A percentile compares a stretch with the other conserved stretches of the same genome.
Conservation (phyloP, 768 basidiomycete genomes). For the Rhizopogon vinicolor region DNA sequence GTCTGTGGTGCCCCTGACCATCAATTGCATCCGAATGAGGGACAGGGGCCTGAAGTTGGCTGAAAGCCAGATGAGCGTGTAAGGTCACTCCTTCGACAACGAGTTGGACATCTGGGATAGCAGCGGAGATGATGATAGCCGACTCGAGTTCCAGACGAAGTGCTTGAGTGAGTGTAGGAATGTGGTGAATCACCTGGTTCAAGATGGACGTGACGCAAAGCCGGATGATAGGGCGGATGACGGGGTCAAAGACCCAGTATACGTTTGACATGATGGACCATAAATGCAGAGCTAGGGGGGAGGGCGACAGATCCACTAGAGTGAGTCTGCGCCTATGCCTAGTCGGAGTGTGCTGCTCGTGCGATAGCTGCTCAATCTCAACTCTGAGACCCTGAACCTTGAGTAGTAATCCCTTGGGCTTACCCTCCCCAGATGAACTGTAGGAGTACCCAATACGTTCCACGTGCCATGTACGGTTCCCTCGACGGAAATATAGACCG, state of each 20-base stretch:
- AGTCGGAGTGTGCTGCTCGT: conserved; percentile 14
- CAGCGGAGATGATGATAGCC: conserved; percentile 46
- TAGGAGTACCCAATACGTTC: conserved; percentile 65
- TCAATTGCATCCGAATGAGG: conserved; percentile 8
- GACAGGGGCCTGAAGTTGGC: conserved; percentile 37
- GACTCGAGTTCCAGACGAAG: conserved; percentile 64
- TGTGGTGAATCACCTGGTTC: conserved; percentile 54
- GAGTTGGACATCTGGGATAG: conserved; percentile 49
- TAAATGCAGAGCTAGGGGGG: conserved; percentile 28
- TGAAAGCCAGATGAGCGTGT: conserved; percentile 51
- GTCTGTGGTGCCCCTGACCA: conserved; percentile 8
- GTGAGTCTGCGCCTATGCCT: conserved; percentile 40
- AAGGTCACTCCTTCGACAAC: conserved; percentile 45
- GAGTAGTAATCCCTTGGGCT: conserved; percentile 53
- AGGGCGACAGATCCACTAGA: conserved; percentile 30
- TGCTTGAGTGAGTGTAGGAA: conserved; percentile 65
- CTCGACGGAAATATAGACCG: conserved; percentile 63
- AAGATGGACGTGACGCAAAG: conserved; percentile 48
- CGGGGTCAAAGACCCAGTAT: conserved; percentile 50
- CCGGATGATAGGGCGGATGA: conserved; percentile 58
- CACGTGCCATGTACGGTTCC: conserved; percentile 50
- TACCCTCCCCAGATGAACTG: conserved; percentile 41
- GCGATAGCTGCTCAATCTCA: conserved; percentile 34
- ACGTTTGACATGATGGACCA: conserved; percentile 29
- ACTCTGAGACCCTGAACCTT: conserved; percentile 58